phyloP scores from a whole-genome alignment of 75 land plant species.

The Picea glauca region DNA sequence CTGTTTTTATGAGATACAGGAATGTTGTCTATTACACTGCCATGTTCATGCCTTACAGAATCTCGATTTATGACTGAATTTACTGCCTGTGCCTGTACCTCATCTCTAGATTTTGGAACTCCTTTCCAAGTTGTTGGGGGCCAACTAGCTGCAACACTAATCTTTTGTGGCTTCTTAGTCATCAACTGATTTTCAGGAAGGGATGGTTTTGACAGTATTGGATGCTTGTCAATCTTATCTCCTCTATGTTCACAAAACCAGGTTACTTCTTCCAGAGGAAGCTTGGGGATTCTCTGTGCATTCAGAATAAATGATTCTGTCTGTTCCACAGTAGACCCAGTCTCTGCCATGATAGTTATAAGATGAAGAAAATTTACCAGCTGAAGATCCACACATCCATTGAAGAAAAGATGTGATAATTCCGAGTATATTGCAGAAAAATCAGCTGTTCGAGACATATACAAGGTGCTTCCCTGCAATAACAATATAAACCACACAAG shows the following conservation, averaged over 20 bases:
- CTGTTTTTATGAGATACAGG: neutral
- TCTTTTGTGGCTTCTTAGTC: slow-evolving; percentile 8
- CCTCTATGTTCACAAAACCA: slow-evolving; percentile 40
- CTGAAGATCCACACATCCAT: slow-evolving; percentile 52
- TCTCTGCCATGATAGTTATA: slow-evolving; percentile 71
- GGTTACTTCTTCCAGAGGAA: slow-evolving; percentile 45
- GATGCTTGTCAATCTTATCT: neutral
- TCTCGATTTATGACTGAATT: neutral
- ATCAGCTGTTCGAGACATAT: slow-evolving; percentile 42
- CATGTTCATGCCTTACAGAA: neutral
- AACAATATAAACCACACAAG: neutral
- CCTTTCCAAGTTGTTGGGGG: slow-evolving; percentile 54
- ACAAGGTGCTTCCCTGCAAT: slow-evolving; percentile 61
- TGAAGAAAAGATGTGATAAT: slow-evolving; percentile 73
- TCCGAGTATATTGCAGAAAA: slow-evolving; percentile 65
- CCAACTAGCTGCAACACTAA: slow-evolving; percentile 25
- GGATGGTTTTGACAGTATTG: neutral
- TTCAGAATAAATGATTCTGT: slow-evolving; percentile 62
- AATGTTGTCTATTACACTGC: neutral
- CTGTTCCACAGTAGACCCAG: slow-evolving; percentile 54
- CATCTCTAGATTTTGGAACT: slow-evolving; percentile 31
- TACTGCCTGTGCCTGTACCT: neutral
- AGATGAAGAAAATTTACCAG: slow-evolving; percentile 89
- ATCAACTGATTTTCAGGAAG: neutral
- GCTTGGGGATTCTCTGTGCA: slow-evolving; percentile 52